Conservation (phyloP, 2,329 filamentous ascomycete species). For the Pseudocercospora macadamiae region DNA sequence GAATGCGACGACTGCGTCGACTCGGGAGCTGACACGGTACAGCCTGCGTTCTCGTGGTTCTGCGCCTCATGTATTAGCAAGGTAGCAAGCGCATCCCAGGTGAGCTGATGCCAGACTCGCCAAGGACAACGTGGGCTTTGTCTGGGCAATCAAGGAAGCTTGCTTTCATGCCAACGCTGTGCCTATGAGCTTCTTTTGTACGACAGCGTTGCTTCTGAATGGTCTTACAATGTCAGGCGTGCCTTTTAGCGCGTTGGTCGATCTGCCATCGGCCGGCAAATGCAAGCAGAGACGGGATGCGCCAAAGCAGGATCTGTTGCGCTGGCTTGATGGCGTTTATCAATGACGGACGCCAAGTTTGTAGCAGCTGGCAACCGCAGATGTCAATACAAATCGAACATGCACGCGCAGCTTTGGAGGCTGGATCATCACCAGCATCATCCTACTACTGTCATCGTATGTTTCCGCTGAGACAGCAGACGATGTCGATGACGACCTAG, state of each 20-base stretch:
- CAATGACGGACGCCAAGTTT: not conserved
- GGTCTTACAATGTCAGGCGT: not conserved
- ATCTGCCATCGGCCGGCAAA: not conserved
- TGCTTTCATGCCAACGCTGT: not conserved
- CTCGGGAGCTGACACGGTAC: not conserved
- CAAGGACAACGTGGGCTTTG: not conserved
- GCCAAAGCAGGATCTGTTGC: not conserved
- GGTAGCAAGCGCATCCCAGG: not conserved
- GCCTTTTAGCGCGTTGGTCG: not conserved
- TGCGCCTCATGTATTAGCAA: not conserved
- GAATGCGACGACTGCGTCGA: not conserved
- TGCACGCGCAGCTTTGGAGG: not conserved
- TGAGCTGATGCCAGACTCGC: not conserved
- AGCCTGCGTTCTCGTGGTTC: not conserved
- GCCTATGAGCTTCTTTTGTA: not conserved
- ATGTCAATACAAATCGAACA: not conserved
- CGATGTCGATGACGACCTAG: not conserved
- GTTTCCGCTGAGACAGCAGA: too few species aligned
- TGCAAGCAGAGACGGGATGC: not conserved
- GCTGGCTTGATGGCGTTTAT: not conserved
- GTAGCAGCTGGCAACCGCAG: too few species aligned
- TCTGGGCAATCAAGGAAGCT: not conserved
- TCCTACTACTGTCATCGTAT: too few species aligned
- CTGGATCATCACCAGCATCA: not conserved
- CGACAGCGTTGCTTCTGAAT: not conserved